Evolutionary conservation across 2,329 filamentous ascomycete species (phyloP), one percentile per base, ranked within the genome.

Genomic region (Fonsecaea multimorphosa): DNA sequence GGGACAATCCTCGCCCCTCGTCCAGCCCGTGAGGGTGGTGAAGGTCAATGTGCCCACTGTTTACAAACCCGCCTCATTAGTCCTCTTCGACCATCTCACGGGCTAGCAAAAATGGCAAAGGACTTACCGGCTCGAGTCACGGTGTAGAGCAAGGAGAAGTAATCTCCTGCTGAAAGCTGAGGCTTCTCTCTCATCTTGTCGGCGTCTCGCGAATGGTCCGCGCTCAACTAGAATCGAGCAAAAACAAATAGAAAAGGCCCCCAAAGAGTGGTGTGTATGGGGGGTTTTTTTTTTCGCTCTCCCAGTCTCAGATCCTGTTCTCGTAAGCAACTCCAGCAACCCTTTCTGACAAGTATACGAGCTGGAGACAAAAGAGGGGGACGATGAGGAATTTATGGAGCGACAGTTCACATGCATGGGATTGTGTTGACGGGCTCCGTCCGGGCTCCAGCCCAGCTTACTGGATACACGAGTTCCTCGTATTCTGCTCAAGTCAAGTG

Each of bases 21-120:
- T 5, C 65, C 61, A 67, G 24, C 65, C 65, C 44, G 65, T 67
- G 14, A 59, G 36, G 27, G 57, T 53, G 2, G 61, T 31, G 56
- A 58, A 67, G 11, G 56, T 58, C 34, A 65, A 55, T 11, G 53
- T 40, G 24, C 49, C 58, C 22, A 61, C 63, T 65, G 31, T 63
- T 40, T 11, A 12, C 38, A 2, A 40, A 40, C n/a, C 38, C 38
- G 3, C n/a, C 38, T n/a, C 22, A 54, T 32, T 7, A 54, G 27
- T 32, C 6, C 27, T 24, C 49, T 24, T 27, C 9, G 49, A n/a
- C 16, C 14, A 40, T 40, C 38, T n/a, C 38, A 40, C 16, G 38
- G 38, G n/a, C 2, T 22, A n/a, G 7, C 44, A 49, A 19, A 8
- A 4, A 44, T n/a, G 44, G 27, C n/a, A 32, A 11, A 11, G 32